Base-by-base conservation (phyloP, 2,329 filamentous ascomycete species). In the Elsinoe necatrix region DNA sequence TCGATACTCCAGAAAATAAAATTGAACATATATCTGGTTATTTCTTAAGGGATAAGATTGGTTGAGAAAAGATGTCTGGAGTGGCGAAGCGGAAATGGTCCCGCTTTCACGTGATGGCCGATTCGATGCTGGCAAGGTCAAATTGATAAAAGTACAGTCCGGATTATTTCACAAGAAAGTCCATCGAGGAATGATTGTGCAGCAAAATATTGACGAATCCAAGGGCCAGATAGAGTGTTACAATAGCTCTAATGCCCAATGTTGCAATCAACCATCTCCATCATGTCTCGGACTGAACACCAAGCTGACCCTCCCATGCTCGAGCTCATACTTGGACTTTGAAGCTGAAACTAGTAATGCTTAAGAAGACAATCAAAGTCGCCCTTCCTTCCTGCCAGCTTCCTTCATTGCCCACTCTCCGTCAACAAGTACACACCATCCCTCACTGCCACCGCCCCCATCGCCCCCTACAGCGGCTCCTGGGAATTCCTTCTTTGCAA, bases 381-480 rank as follows among this genome's bases (percentile, higher is more conserved):
- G 11, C 14, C 56, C 47, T 47, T 62, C 57, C 72, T 81, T 61
- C 58, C 62, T 83, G 27, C 79, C 81, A 16, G 76, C 80, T 37
- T 70, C 75, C 65, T 74, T 76, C 64, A 86, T 64, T 1, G 81
- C 83, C 66, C 71, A 74, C 62, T 91, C 87, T 0, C 89, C 89
- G 70, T 95, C 88, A 9, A 95, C 87, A 43, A 95, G 76, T 21
- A 95, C 86, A 71, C 89, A 95, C 87, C 89, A 95, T 0, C 89
- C 89, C 66, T 91, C 87, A 51, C 74, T 71, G 6, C 87, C 87
- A 67, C 25, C 84, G 83, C 60, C 77, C 81, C 83, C 78, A 1
- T 78, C 87, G 37, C 77, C 86, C 41, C 88, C 85, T 34, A 89
- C 78, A 45, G 76, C 85, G 35, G 83, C 82, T 62, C 83, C 75